A percentile compares a stretch with the other conserved stretches of the same genome.
Evolutionary conservation across 73 alveolate species (phyloP).

Genomic region (Breviolum minutum): DNA sequence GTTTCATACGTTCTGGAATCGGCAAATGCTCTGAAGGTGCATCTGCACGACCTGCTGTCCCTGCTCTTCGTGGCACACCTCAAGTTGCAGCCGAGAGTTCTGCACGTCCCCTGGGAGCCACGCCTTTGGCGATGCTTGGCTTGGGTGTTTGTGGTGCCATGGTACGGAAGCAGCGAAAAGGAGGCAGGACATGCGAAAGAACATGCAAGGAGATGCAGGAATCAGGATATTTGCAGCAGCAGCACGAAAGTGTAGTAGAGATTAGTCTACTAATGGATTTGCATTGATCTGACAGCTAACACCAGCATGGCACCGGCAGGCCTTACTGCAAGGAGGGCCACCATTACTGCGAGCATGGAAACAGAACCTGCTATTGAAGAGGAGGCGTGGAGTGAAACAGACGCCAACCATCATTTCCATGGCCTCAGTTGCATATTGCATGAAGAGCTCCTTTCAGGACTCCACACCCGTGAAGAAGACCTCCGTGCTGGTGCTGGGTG

Average conservation of each 20-base stretch:
- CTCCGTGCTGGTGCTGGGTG: conserved; percentile 88
- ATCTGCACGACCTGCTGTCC: conserved; percentile 8
- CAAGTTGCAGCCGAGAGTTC: neutral
- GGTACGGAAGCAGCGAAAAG: conserved; percentile 49
- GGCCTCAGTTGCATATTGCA: neutral
- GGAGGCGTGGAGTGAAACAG: conserved; percentile 1
- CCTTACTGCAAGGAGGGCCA: conserved; percentile 38
- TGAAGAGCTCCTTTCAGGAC: conserved; percentile 25
- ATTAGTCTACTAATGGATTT: neutral
- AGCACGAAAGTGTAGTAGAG: neutral
- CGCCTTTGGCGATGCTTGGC: conserved; percentile 31
- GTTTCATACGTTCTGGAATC: neutral
- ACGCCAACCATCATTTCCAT: neutral
- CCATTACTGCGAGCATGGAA: conserved; percentile 76
- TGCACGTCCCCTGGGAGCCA: neutral
- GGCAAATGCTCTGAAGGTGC: neutral
- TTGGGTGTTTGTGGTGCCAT: conserved; percentile 38
- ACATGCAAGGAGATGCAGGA: neutral
- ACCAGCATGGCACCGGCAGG: neutral
- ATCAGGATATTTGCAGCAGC: neutral
- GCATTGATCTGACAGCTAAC: too few relatives aligned
- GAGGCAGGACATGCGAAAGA: neutral
- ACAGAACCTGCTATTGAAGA: conserved; percentile 80
- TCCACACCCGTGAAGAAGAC: conserved; percentile 82
- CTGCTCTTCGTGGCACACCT: conserved; percentile 35